Evolutionary conservation across 352 stramenopile species (phyloP), one percentile per base, ranked within the genome.

Genomic region (Phytophthora pinifolia): DNA sequence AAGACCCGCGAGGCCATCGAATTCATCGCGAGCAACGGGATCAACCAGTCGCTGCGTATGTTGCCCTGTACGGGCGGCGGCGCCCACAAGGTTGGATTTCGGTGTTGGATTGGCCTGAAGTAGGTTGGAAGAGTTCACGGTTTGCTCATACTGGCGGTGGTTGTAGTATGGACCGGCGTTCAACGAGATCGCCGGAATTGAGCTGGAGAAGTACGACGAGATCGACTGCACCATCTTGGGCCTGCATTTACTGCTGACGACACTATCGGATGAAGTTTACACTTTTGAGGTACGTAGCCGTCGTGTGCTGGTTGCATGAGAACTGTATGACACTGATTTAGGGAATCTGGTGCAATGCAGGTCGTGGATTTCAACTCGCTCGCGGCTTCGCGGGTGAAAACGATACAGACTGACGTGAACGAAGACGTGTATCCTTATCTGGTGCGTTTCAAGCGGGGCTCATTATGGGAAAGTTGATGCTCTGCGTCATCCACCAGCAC

Each of bases 211-310:
- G 41, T 89, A 89, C 45, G 83, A 93, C 27, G 97, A 99, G 75
- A 96, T 99, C 62, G 88, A 98, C 54, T 98, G 93, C 67, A 88
- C 98, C 25, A 97, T 99, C 58, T 73, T 94, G 31, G 97, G 97
- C 3, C 95, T 99, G 70, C 95, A 99, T 74, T 98, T 99, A 63
- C 75, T 98, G 13, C 76, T 99, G 35, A 95, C 89, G 14, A 97
- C 96, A 51, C 76, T 98, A 9, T 84, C 94, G 0, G 94, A 98
- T 53, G 97, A 99, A 87, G 97, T 98, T 53, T 99, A 98, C 69
- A 99, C 96, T 25, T 99, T 98, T 72, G 88, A 98, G 72, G 92
- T 96, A 46, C 15, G 41, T 1, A n/a, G 5, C 9, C 47, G 9
- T 25, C 39, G 14, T 39, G n/a, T 48, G 14, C 12, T 57, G 15